Percentiles rank a stretch among this genome's conserved stretches.
Conservation (phyloP, 2,329 filamentous ascomycete genomes). For the Penicillium janthinellum region DNA sequence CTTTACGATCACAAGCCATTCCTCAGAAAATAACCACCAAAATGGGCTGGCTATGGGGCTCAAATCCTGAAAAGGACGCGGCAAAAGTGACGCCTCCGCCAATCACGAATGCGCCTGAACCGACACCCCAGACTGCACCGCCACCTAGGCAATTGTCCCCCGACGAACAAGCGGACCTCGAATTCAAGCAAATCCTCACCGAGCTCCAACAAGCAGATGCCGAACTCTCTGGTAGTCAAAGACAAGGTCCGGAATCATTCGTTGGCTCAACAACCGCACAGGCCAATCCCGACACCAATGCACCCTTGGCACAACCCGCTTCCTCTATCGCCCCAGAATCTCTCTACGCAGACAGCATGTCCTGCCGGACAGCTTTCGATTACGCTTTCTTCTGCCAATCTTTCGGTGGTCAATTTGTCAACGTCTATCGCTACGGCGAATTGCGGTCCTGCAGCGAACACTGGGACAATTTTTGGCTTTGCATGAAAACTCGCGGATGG, state of each 20-base stretch:
- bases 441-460: slow-evolving; percentile 77
- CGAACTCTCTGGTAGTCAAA: slow-evolving; percentile 16
- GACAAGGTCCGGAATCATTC: slow-evolving; percentile 2
- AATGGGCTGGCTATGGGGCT: slow-evolving; percentile 53
- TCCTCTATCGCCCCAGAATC: slow-evolving; percentile 61
- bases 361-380: slow-evolving; percentile 88
- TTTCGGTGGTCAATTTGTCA: slow-evolving; percentile 85
- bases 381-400: slow-evolving; percentile 92
- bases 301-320: slow-evolving; percentile 18
- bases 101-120: slow-evolving; percentile 17
- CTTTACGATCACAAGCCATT: not conserved
- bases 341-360: slow-evolving; percentile 79
- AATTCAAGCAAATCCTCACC: slow-evolving; percentile 56
- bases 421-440: slow-evolving; percentile 83
- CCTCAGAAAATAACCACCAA: slow-evolving; percentile 12
- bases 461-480: slow-evolving; percentile 97
- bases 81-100: slow-evolving; percentile 18
- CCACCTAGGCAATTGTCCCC: slow-evolving; percentile 38
- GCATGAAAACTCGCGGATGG: slow-evolving; percentile 78
- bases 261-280: slow-evolving; percentile 6
- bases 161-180: slow-evolving; percentile 55
- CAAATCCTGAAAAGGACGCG: slow-evolving; percentile 32
- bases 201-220: slow-evolving; percentile 47
- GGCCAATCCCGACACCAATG: slow-evolving; percentile 4
- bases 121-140: slow-evolving; percentile 23